phyloP scores from a whole-genome alignment of 805 yeast genomes.

The Ogataea dorogensis region DNA sequence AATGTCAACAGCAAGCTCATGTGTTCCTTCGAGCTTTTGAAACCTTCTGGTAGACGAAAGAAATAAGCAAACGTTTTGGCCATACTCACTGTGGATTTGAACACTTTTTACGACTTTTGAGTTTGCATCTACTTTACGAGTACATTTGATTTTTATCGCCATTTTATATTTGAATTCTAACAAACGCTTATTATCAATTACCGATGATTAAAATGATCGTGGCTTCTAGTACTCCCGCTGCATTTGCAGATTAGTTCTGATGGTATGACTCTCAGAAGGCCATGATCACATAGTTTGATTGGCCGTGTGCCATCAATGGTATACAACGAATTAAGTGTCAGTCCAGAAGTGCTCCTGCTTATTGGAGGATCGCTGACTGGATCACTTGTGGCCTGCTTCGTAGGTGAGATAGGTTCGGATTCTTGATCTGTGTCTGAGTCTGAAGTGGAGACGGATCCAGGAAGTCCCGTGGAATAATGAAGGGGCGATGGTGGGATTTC shows the following conservation, averaged over 20 bases:
- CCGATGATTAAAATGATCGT: conserved; percentile 15
- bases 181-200: conserved; percentile 7
- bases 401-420: conserved; percentile 1
- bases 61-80: conserved; percentile 3
- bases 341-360: conserved; percentile 14
- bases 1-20: conserved; percentile 64
- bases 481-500: conserved; percentile 8
- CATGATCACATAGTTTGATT: conserved; percentile 22
- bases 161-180: conserved; percentile 9
- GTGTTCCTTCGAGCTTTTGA: conserved; percentile 69
- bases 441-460: background rate
- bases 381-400: background rate
- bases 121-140: conserved; percentile 11
- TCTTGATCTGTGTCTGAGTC: conserved; percentile 4
- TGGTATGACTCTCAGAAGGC: conserved; percentile 26
- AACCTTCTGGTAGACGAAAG: conserved; percentile 40
- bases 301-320: conserved; percentile 24
- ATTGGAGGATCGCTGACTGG: conserved; percentile 3
- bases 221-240: conserved; percentile 20
- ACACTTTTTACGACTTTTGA: conserved; percentile 6
- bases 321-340: conserved; percentile 23
- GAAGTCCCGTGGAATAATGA: background rate
- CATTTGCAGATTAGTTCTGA: conserved; percentile 26
- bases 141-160: conserved; percentile 8
- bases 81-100: conserved; percentile 1